phyloP scores from a whole-genome alignment of 192 early-diverging fungal genomes.

The Coemansia umbellata region DNA sequence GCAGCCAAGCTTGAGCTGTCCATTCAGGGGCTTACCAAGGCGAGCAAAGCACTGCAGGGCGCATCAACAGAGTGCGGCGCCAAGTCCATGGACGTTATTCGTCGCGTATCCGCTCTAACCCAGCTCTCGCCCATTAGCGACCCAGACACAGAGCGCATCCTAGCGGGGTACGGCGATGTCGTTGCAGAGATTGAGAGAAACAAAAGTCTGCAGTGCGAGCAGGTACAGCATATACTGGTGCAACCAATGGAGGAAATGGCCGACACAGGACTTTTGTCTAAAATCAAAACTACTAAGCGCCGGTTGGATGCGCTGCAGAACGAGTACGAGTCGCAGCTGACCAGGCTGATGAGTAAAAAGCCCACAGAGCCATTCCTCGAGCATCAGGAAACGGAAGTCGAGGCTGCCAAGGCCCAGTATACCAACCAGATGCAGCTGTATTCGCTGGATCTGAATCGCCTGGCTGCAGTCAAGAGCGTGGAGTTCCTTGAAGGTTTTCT shows the following conservation, averaged over 20 bases:
- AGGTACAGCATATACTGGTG: constrained; percentile 67
- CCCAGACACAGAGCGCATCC: constrained; percentile 10
- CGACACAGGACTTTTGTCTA: constrained; percentile 49
- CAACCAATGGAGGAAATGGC: constrained; percentile 64
- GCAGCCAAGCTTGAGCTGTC: constrained; percentile 23
- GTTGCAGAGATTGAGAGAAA: constrained; percentile 44
- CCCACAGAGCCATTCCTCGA: constrained; percentile 27
- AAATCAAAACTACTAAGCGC: constrained; percentile 6
- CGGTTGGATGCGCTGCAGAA: constrained; percentile 23
- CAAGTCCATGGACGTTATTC: constrained; percentile 12
- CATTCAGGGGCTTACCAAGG: constrained; percentile 30
- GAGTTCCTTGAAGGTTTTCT: constrained; percentile 57
- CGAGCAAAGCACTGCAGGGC: constrained; percentile 24
- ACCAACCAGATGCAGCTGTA: constrained; percentile 60
- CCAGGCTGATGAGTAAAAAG: constrained; percentile 24
- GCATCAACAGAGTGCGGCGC: constrained; percentile 19
- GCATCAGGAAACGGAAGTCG: constrained; percentile 51
- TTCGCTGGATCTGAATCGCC: constrained; percentile 65
- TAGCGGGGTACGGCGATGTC: constrained; percentile 14
- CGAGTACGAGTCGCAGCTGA: constrained; percentile 43
- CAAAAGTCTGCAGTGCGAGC: constrained; percentile 47
- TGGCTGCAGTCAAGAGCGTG: constrained; percentile 69
- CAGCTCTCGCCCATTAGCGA: constrained; percentile 23
- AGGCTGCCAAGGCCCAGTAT: constrained; percentile 58
- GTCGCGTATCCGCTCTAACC: constrained; percentile 10